phyloP scores from a whole-genome alignment of 768 basidiomycete species.

The Rhizopogon salebrosus region DNA sequence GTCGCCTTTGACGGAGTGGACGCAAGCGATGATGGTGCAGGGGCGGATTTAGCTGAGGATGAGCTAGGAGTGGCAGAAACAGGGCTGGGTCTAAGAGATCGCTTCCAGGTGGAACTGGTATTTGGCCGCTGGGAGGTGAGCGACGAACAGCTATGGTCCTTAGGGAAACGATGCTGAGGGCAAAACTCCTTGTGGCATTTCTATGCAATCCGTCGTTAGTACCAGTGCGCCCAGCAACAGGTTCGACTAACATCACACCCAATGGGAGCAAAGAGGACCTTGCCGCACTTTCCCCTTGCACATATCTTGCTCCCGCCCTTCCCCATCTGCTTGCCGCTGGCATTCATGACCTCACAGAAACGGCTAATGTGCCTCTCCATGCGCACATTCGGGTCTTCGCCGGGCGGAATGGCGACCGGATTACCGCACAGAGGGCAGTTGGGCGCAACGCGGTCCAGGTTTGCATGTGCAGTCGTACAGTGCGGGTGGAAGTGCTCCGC shows the following conservation, averaged over 20 bases:
- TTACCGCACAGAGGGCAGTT: slow-evolving; percentile 74
- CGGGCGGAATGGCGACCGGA: slow-evolving; percentile 70
- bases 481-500: slow-evolving; percentile 69
- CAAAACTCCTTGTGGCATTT: slow-evolving; percentile 72
- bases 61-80: slow-evolving; percentile 15
- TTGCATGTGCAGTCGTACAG: slow-evolving; percentile 60
- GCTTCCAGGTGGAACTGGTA: background rate
- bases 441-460: slow-evolving; percentile 69
- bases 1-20: background rate
- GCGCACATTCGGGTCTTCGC: slow-evolving; percentile 74
- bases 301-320: slow-evolving; percentile 50
- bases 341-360: slow-evolving; percentile 68
- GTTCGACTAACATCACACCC: slow-evolving; percentile 57
- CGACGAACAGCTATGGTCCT: slow-evolving; percentile 56
- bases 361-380: slow-evolving; percentile 72
- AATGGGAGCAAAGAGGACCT: slow-evolving; percentile 71
- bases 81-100: background rate
- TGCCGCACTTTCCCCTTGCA: slow-evolving; percentile 58
- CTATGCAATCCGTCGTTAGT: slow-evolving; percentile 31
- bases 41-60: slow-evolving; percentile 3
- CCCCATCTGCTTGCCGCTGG: slow-evolving; percentile 34
- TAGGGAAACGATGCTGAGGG: slow-evolving; percentile 72
- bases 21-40: background rate
- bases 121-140: slow-evolving; percentile 6
- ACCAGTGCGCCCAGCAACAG: background rate